Evolutionary conservation across 495 filamentous ascomycete species (phyloP), one percentile per base, ranked within the genome.

Genomic region (Hyaloscypha hepaticicola): DNA sequence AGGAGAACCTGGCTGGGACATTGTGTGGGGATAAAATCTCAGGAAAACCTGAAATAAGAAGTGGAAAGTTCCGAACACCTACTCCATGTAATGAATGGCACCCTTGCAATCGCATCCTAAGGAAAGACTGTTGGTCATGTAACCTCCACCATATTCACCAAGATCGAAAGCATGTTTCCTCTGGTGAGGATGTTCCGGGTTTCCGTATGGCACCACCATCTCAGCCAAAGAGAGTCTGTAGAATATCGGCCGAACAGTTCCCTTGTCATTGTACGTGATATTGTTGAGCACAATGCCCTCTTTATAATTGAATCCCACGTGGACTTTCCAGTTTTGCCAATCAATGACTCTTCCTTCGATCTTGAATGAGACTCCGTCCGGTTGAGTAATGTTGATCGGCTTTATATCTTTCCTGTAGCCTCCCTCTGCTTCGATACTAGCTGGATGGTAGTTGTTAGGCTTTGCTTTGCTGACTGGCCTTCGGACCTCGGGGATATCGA

Each of bases 171-270:
- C 93, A 71, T 97, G 93, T 72, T 97, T 97, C 55, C 93, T 84
- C 65, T 96, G 93, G 76, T 96, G 94, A 28, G 93, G 93, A 63
- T 89, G 86, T 72, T 96, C 93, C 1, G 93, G 93, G 75, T 96
- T 95, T 48, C 93, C 93, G 73, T 97, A 97, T 4, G 93, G 93
- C 2, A 97, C 93, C 1, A 96, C 93, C 93, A 97, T 97, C 80
- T 97, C 93, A 1, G 93, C 90, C 6, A 97, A 82, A 1, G 92
- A 96, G n/a, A 97, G 80, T 60, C 93, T 85, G 79, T 94, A 96
- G 78, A 97, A 96, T 33, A 96, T 77, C 0, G 89, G 89, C 29
- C 93, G 84, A 50, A 90, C 82, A 38, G 79, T 88, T 41, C 92
- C 92, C 71, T 92, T 90, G 76, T 96, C 93, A 71, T 93, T 93